Conservation (phyloP, 352 stramenopile genomes). For the Thraustotheca clavata region DNA sequence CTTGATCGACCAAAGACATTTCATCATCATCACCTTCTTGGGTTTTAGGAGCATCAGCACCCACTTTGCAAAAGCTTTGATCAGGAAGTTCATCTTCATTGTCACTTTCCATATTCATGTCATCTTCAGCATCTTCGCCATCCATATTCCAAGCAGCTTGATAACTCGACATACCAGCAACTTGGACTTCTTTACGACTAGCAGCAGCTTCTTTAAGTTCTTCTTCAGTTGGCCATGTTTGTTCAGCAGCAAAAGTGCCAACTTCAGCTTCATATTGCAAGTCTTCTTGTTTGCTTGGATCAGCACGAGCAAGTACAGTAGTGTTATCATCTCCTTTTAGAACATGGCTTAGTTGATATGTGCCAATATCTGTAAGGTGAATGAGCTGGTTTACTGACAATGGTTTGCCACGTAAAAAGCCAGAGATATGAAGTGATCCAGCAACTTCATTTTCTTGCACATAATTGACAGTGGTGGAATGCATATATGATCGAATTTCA, state of each 20-base stretch:
- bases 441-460: constrained; percentile 2
- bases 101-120: constrained; percentile 54
- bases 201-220: constrained; percentile 86
- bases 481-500: constrained; percentile 79
- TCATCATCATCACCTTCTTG: constrained; percentile 54
- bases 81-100: constrained; percentile 50
- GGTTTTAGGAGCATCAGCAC: constrained; percentile 38
- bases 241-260: constrained; percentile 94
- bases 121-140: constrained; percentile 40
- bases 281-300: constrained; percentile 62
- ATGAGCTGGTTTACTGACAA: constrained; percentile 94
- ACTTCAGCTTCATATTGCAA: constrained; percentile 84
- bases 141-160: constrained; percentile 91
- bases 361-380: constrained; percentile 95
- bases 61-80: constrained; percentile 73
- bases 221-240: constrained; percentile 96
- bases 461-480: constrained; percentile 39
- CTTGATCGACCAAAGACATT: constrained; percentile 65
- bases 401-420: constrained; percentile 93
- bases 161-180: constrained; percentile 86
- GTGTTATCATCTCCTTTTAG: constrained; percentile 31
- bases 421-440: constrained; percentile 81
- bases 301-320: constrained; percentile 50
- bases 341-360: constrained; percentile 84
- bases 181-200: constrained; percentile 45